Conservation (phyloP, 192 early-diverging fungal species). For the Backusella liffmaniae region DNA sequence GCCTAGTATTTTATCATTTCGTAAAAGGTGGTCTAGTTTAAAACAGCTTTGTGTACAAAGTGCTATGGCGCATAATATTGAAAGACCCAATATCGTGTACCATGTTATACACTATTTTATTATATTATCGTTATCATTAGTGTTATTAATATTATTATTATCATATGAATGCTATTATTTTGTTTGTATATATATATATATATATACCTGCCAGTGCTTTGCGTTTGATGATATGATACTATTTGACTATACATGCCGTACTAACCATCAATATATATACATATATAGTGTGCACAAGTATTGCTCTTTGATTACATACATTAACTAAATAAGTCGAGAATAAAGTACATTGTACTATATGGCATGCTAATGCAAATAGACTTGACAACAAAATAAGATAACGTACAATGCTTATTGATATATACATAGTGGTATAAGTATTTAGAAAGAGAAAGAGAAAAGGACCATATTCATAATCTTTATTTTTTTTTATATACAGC, state of each 20-base stretch:
- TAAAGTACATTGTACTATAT: not conserved
- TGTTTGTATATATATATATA: not conserved
- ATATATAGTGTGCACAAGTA: not conserved
- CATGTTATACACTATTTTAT: not conserved
- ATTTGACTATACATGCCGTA: not conserved
- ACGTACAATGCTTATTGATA: not conserved
- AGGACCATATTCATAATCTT: not conserved
- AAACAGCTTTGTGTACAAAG: not conserved
- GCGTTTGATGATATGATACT: not conserved
- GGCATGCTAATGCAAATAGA: not conserved
- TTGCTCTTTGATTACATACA: not conserved
- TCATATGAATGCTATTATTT: not conserved
- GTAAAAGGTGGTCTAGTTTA: not conserved
- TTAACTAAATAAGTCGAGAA: not conserved
- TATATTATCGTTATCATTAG: not conserved
- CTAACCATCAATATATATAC: not conserved
- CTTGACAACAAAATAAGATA: constrained; percentile 1
- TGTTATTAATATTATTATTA: no score
- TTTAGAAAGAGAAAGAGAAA: not conserved
- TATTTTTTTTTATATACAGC: not conserved
- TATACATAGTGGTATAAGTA: not conserved
- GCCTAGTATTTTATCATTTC: not conserved
- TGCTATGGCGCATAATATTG: not conserved
- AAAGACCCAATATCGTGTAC: not conserved
- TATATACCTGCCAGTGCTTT: not conserved